Evolutionary conservation across 345 rosid species (phyloP).

Genomic region (Passiflora organensis): DNA sequence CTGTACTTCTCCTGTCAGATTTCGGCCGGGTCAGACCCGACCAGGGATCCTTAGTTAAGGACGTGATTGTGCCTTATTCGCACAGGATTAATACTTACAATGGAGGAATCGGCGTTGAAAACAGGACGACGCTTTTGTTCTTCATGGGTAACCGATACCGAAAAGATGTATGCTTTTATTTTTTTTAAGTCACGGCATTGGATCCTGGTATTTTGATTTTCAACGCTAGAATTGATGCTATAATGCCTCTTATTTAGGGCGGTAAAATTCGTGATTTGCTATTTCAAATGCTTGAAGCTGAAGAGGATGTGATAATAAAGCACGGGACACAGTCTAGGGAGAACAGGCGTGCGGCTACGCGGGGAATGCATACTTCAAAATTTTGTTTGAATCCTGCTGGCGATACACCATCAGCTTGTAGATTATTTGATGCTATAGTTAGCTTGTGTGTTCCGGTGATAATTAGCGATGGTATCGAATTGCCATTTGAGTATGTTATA

Average conservation of each 20-base stretch:
- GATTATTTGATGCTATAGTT: slow-evolving; percentile 94
- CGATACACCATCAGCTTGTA: slow-evolving; percentile 97
- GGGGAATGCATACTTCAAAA: slow-evolving; percentile 91
- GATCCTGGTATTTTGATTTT: too few species aligned
- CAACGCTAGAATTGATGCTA: neutral
- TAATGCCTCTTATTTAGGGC: slow-evolving; percentile 44
- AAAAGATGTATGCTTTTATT: slow-evolving; percentile 54
- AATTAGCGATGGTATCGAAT: slow-evolving; percentile 79
- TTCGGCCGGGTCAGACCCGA: slow-evolving; percentile 76
- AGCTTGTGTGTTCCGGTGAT: slow-evolving; percentile 95
- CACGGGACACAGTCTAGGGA: slow-evolving; percentile 98
- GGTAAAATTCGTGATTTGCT: slow-evolving; percentile 93
- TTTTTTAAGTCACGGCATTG: neutral
- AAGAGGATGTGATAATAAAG: slow-evolving; percentile 70
- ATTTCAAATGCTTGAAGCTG: slow-evolving; percentile 76
- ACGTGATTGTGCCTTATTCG: slow-evolving; percentile 81
- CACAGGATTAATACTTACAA: slow-evolving; percentile 67
- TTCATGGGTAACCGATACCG: slow-evolving; percentile 98
- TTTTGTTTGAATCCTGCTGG: slow-evolving; percentile 98
- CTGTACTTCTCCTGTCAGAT: slow-evolving; percentile 65
- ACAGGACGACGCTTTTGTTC: slow-evolving; percentile 69
- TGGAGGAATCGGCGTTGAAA: slow-evolving; percentile 58
- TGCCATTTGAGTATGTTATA: slow-evolving; percentile 92
- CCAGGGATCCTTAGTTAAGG: slow-evolving; percentile 90
- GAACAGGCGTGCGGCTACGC: slow-evolving; percentile 81